Evolutionary conservation across 441 rosid species (phyloP), one percentile per base, ranked within the genome.

Genomic region (Brassica balearica): DNA sequence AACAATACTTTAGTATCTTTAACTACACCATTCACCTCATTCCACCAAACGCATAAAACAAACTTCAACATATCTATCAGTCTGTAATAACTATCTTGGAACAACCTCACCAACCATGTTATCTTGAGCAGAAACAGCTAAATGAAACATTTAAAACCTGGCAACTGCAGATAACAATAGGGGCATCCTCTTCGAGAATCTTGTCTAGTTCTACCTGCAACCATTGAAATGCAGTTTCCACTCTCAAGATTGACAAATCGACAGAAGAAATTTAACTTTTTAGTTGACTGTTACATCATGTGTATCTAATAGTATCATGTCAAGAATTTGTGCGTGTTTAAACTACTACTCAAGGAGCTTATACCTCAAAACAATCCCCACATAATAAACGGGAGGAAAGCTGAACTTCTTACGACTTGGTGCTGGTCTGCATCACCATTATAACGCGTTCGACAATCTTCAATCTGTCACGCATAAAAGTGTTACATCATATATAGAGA

Each of bases 351-450:
- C 27, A 25, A 32, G 36, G 36, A 65, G 55, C 9, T 14, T 34
- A 93, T 25, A 25, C 99, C 95, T 95, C 99, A 83, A 73, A 95
- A 87, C 99, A 95, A 83, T 93, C 97, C 22, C 95, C 99, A n/a
- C 99, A 95, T 41, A 92, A 65, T 62, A 95, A 93, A 48, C 94
- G 95, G 8, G 98, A 97, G 4, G 95, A 81, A 95, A 95, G 69
- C 90, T 84, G 86, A 90, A 92, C 88, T 92, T 95, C 75, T 86
- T 92, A 60, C 94, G 96, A 23, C 91, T 65, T 95, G 96, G 83
- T 92, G 92, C 79, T 91, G 97, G 79, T 93, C 96, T 48, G 97
- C 97, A 65, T 93, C 97, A 58, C 98, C 98, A 84, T 93, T 93
- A 75, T 95, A 95, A 71, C 97, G 95, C 1, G 92, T 92, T 7